Evolutionary conservation across 2,329 filamentous ascomycete species (phyloP).

Genomic region (Aspergillus sp.): DNA sequence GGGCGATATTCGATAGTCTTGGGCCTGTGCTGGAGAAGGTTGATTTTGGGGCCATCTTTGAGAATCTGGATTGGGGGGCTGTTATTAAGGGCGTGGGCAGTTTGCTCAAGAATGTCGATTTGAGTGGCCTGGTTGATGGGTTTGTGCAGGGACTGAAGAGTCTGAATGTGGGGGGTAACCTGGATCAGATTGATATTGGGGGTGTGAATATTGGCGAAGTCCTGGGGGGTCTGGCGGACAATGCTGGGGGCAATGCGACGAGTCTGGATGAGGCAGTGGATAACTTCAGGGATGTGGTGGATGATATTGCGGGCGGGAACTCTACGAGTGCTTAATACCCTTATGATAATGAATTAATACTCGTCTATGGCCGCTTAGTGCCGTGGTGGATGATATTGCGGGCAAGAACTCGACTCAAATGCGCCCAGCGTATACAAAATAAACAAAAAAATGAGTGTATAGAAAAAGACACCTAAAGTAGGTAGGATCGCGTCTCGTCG

Average conservation of each 20-base stretch:
- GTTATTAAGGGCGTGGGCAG: not conserved
- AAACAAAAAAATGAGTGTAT: no score
- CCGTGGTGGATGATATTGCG: no score
- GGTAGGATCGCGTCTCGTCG: no score
- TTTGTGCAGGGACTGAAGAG: not conserved
- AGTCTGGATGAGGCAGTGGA: not conserved
- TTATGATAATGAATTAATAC: no score
- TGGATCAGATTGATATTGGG: not conserved
- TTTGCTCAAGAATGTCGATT: not conserved
- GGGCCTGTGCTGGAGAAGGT: not conserved
- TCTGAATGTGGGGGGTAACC: not conserved
- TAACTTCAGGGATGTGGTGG: not conserved
- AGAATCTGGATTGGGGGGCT: not conserved
- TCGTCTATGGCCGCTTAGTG: no score
- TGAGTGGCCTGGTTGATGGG: not conserved
- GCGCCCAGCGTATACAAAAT: no score
- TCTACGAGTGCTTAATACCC: no score
- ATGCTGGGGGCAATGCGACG: not conserved
- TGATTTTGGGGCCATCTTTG: not conserved
- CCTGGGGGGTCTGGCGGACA: not conserved
- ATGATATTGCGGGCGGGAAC: not conserved
- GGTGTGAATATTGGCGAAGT: conserved; percentile 2
- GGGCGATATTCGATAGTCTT: not conserved
- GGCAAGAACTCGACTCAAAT: no score
- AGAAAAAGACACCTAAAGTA: no score